Conservation (phyloP, 2,329 filamentous ascomycete species). For the Paraphaeosphaeria sporulosa region DNA sequence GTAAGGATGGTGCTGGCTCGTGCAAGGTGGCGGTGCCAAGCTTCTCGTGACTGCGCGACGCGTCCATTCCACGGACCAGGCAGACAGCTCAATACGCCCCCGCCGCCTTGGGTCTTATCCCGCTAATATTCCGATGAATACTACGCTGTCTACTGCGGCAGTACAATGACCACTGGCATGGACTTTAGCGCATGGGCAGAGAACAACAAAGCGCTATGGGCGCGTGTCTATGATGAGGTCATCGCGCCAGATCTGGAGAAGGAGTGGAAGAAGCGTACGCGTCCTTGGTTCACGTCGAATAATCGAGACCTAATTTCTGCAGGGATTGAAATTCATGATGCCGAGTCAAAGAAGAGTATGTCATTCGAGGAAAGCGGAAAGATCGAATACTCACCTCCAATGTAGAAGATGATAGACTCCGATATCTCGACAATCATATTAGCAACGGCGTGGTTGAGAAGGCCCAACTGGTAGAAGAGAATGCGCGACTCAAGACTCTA, state of each 20-base stretch:
- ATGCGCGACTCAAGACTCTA: conserved; percentile 28
- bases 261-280: conserved; percentile 45
- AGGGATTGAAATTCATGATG: conserved; percentile 37
- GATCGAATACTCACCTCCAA: conserved; percentile 17
- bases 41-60: conserved; percentile 35
- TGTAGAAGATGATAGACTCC: conserved; percentile 29
- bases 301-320: conserved; percentile 8
- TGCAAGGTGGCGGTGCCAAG: conserved; percentile 14
- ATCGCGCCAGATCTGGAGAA: conserved; percentile 40
- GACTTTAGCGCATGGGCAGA: conserved; percentile 37
- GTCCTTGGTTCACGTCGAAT: background rate
- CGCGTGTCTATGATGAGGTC: conserved; percentile 45
- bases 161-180: conserved; percentile 27
- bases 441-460: conserved; percentile 37
- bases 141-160: background rate
- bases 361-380: background rate
- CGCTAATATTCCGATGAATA: background rate
- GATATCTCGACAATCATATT: conserved; percentile 34
- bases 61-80: conserved; percentile 20
- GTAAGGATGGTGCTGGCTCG: conserved; percentile 12
- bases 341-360: conserved; percentile 39
- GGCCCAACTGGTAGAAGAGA: conserved; percentile 34
- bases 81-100: conserved; percentile 10
- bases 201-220: conserved; percentile 37
- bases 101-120: background rate